phyloP scores from a whole-genome alignment of 2,329 filamentous ascomycete genomes.

The Fusarium sp. region DNA sequence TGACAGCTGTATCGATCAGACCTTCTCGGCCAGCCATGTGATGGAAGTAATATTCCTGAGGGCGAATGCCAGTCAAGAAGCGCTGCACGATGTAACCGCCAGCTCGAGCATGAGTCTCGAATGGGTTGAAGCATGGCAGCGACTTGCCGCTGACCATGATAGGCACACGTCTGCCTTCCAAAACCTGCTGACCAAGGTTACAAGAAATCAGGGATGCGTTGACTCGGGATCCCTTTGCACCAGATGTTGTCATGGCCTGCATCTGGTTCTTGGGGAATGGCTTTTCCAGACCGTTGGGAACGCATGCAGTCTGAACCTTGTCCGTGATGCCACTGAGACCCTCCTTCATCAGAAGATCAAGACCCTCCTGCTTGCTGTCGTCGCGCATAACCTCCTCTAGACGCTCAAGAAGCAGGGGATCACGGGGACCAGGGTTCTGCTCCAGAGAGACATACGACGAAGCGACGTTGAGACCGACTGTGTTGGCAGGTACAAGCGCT shows the following conservation, averaged over 20 bases:
- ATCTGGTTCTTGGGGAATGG: conserved; percentile 97
- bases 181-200: conserved; percentile 94
- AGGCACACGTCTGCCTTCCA: conserved; percentile 94
- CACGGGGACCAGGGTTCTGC: conserved; percentile 70
- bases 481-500: conserved; percentile 74
- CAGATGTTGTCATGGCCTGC: conserved; percentile 98
- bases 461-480: conserved; percentile 82
- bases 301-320: conserved; percentile 79
- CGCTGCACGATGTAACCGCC: conserved; percentile 95
- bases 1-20: conserved; percentile 98
- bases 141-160: conserved; percentile 99
- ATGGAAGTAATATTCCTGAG: conserved; percentile 99
- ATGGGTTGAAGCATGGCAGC: conserved; percentile 91
- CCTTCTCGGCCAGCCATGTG: conserved; percentile 99
- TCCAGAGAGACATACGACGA: conserved; percentile 89
- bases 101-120: conserved; percentile 88
- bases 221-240: conserved; percentile 91
- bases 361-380: conserved; percentile 87
- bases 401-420: conserved; percentile 79
- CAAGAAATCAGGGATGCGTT: conserved; percentile 98
- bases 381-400: conserved; percentile 92
- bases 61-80: conserved; percentile 97
- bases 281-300: conserved; percentile 87
- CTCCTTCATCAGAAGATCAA: conserved; percentile 89
- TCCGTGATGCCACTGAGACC: conserved; percentile 78